phyloP scores from a whole-genome alignment of 1,139 yeast genomes.

The Petasospora rhodanensis region DNA sequence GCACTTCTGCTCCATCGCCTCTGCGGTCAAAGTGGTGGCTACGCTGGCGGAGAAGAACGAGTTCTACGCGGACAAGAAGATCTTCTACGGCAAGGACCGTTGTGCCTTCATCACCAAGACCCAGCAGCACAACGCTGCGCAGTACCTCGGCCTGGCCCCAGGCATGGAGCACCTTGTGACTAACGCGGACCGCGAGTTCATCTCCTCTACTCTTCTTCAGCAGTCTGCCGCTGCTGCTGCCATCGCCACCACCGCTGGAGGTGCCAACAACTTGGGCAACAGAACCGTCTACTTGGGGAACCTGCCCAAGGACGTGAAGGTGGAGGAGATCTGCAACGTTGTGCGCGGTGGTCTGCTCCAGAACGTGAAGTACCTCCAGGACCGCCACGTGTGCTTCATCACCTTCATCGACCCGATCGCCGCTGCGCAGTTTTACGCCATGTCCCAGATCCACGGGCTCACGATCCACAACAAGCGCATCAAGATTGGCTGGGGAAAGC shows the following conservation, averaged over 20 bases:
- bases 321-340: slow-evolving; percentile 90
- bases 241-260: slow-evolving; percentile 72
- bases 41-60: slow-evolving; percentile 52
- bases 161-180: slow-evolving; percentile 83
- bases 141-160: slow-evolving; percentile 85
- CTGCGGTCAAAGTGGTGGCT: slow-evolving; percentile 82
- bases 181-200: slow-evolving; percentile 70
- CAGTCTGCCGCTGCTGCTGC: slow-evolving; percentile 79
- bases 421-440: slow-evolving; percentile 89
- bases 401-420: slow-evolving; percentile 90
- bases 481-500: slow-evolving; percentile 96
- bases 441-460: slow-evolving; percentile 78
- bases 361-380: slow-evolving; percentile 66
- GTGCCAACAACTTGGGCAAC: slow-evolving; percentile 79
- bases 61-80: slow-evolving; percentile 58
- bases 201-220: slow-evolving; percentile 45
- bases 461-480: slow-evolving; percentile 76
- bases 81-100: slow-evolving; percentile 85
- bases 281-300: slow-evolving; percentile 90
- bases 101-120: slow-evolving; percentile 83
- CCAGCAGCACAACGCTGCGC: slow-evolving; percentile 96
- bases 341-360: slow-evolving; percentile 91
- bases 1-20: slow-evolving; percentile 77
- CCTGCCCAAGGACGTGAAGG: slow-evolving; percentile 77
- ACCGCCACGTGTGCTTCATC: slow-evolving; percentile 88